Base-by-base conservation (phyloP, 768 basidiomycete genomes). In the Mycena crocata region DNA sequence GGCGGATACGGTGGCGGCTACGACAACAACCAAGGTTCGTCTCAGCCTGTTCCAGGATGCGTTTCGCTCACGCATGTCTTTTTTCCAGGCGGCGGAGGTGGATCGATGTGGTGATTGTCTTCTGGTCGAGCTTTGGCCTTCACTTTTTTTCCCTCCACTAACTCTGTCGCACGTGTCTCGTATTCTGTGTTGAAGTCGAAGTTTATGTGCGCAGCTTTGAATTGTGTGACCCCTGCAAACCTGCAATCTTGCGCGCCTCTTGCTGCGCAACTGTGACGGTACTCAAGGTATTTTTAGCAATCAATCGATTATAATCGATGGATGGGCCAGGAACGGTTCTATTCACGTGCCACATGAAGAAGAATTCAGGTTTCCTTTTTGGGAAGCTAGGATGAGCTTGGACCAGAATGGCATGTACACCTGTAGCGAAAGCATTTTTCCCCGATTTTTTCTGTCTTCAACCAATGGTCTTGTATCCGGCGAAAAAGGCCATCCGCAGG, bases 1-100 rank as follows among this genome's bases (percentile, higher is more conserved):
- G 55, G 62, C 40, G 56, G 56, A 39, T 51, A 51, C 19, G 76
- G 82, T 28, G 70, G 81, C 28, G 73, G 74, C 66, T 76, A 40
- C 55, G 1, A 35, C 23, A 13, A 46, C 30, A 57, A 57, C 31
- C 57, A 46, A 45, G 50, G 51, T 54, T 17, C 17, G 34, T 52
- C 13, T 1, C 21, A 7, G 2, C 24, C 8, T 21, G 14, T 15
- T 46, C 6, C 6, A 31, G 30, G n/a, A n/a, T 30, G 19, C 37
- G 10, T 51, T 31, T 39, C 3, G 5, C 49, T 45, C 9, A 14
- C 42, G 12, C 23, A 32, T n/a, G n/a, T 32, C 1, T 13, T 19
- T n/a, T 23, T 44, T 24, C 6, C 30, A 62, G 61, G 61, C n/a
- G 46, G 44, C 35, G 54, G 54, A 12, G 54, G 62, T 19, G 55